Conservation (phyloP, 345 rosid species). For the Populus nigra region DNA sequence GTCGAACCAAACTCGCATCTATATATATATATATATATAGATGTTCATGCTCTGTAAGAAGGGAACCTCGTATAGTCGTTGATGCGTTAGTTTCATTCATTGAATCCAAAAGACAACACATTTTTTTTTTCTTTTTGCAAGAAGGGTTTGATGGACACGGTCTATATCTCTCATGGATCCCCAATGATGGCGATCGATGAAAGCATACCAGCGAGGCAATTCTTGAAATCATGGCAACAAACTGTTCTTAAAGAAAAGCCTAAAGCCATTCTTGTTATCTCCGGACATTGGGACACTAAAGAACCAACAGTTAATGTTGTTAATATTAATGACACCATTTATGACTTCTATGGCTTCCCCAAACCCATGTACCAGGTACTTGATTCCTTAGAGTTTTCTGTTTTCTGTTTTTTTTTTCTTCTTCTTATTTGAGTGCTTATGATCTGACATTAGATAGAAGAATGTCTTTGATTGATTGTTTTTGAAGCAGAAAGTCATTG, state of each 20-base stretch:
- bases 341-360: constrained; percentile 86
- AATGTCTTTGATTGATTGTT: too few relatives aligned
- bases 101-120: not conserved
- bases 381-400: not conserved
- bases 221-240: constrained; percentile 63
- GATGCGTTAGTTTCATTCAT: not conserved
- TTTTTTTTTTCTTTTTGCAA: not conserved
- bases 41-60: too few relatives aligned
- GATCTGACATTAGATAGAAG: too few relatives aligned
- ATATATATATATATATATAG: not conserved
- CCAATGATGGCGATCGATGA: constrained; percentile 81
- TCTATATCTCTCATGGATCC: constrained; percentile 76
- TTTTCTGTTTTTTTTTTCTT: not conserved
- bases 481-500: too few relatives aligned
- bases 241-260: constrained; percentile 43
- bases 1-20: not conserved
- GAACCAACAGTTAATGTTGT: constrained; percentile 64
- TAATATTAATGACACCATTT: constrained; percentile 53
- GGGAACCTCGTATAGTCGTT: not conserved
- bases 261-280: constrained; percentile 65
- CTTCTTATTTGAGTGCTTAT: not conserved
- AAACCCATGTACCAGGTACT: constrained; percentile 64
- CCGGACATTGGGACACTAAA: constrained; percentile 89
- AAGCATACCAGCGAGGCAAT: constrained; percentile 55
- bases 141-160: constrained; percentile 38